Percentiles rank a stretch among this genome's conserved stretches.
These are phyloP conservation scores for Calonectria montana DNA, from an alignment of 2,329 filamentous ascomycete species.

Conservation along the genomic window DNA sequence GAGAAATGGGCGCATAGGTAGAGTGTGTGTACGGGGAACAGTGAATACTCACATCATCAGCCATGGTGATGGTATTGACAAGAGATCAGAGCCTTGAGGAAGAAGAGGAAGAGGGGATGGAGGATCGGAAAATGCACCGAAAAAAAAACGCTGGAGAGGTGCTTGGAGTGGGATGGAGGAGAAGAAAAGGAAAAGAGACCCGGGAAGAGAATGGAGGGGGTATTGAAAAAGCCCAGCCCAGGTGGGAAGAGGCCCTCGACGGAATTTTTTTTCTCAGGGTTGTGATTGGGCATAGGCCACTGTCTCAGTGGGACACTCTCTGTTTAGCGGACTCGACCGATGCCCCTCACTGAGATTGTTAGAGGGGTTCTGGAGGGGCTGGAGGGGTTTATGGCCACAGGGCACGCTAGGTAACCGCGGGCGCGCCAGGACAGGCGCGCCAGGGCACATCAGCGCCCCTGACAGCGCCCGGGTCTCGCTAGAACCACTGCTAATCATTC, in stretches of 20 bases:
- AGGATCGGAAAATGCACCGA: conserved; percentile 29
- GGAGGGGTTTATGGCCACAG: conserved; percentile 9
- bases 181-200: conserved; percentile 45
- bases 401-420: neutral
- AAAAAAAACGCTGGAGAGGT: conserved; percentile 43
- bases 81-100: conserved; percentile 46
- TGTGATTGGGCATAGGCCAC: conserved; percentile 50
- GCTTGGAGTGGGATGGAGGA: conserved; percentile 43
- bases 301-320: conserved; percentile 40
- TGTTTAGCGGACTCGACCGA: conserved; percentile 39
- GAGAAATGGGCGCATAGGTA: conserved; percentile 45
- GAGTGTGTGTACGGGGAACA: conserved; percentile 36
- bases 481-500: conserved; percentile 7
- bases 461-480: neutral
- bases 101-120: conserved; percentile 42
- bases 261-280: conserved; percentile 52
- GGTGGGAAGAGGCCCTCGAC: conserved; percentile 42
- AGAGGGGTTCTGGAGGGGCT: conserved; percentile 14
- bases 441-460: conserved; percentile 4
- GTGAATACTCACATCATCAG: conserved; percentile 64
- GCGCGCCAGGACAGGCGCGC: neutral
- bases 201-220: conserved; percentile 45
- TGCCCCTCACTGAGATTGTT: conserved; percentile 16
- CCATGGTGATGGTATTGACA: conserved; percentile 65
- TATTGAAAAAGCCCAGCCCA: conserved; percentile 46